Conservation (phyloP, 2,329 filamentous ascomycete genomes). For the Claviceps pusilla region DNA sequence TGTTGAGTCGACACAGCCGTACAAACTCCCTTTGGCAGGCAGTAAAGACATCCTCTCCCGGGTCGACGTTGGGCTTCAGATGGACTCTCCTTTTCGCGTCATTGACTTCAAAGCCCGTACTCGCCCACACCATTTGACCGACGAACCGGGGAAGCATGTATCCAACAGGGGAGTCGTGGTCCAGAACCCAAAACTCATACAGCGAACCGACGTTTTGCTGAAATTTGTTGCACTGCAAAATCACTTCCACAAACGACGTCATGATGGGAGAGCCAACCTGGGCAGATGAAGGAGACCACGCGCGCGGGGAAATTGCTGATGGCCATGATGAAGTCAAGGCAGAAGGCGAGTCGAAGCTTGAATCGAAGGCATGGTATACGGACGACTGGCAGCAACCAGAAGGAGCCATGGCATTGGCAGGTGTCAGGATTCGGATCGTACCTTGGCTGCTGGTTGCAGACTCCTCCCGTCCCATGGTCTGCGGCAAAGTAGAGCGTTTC, state of each 20-base stretch:
- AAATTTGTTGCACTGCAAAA: slow-evolving; percentile 13
- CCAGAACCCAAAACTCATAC: slow-evolving; percentile 12
- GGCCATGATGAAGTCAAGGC: neutral
- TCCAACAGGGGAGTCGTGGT: slow-evolving; percentile 11
- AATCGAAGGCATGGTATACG: neutral
- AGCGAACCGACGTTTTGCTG: slow-evolving; percentile 8
- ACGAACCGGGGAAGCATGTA: slow-evolving; percentile 13
- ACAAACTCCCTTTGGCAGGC: slow-evolving; percentile 7
- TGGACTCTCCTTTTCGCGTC: slow-evolving; percentile 8
- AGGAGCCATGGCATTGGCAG: neutral
- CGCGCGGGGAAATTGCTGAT: neutral
- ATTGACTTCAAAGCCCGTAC: slow-evolving; percentile 9
- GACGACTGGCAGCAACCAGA: neutral
- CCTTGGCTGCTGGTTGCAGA: neutral
- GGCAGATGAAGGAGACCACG: neutral
- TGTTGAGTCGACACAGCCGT: slow-evolving; percentile 14
- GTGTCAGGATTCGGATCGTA: neutral
- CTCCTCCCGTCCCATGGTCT: neutral
- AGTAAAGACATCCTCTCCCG: neutral
- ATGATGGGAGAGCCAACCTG: neutral
- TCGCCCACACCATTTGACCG: slow-evolving; percentile 10
- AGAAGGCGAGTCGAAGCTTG: neutral
- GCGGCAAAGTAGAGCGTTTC: neutral
- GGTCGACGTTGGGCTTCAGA: slow-evolving; percentile 7
- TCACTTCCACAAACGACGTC: slow-evolving; percentile 9